Evolutionary conservation across 805 yeast genomes (phyloP).

Genomic region (Candida mattraensis): DNA sequence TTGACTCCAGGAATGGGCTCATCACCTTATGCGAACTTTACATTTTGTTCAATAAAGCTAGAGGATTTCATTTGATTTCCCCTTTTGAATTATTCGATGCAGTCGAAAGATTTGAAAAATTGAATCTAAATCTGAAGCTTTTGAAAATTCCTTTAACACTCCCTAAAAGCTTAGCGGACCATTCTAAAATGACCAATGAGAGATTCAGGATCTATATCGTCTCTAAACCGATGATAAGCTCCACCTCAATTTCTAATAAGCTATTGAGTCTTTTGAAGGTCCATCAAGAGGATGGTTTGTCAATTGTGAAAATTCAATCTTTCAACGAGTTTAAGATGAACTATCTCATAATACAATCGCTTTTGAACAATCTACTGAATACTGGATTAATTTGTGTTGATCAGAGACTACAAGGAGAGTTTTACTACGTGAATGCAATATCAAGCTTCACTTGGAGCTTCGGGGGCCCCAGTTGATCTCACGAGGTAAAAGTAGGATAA

Average conservation of each 20-base stretch:
- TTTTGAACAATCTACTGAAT: conserved; percentile 23
- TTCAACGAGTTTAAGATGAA: conserved; percentile 27
- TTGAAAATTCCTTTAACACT: conserved; percentile 51
- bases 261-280: conserved; percentile 18
- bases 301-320: conserved; percentile 31
- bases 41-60: conserved; percentile 61
- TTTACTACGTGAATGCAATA: conserved; percentile 32
- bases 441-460: conserved; percentile 22
- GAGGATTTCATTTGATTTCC: conserved; percentile 66
- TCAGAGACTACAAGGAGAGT: conserved; percentile 29
- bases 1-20: conserved; percentile 55
- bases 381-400: conserved; percentile 32
- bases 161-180: conserved; percentile 30
- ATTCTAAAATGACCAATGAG: conserved; percentile 24
- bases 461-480: conserved; percentile 6
- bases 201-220: conserved; percentile 27
- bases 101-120: conserved; percentile 50
- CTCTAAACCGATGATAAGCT: conserved; percentile 25
- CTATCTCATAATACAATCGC: conserved; percentile 30
- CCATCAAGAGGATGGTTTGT: conserved; percentile 23
- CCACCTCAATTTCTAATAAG: conserved; percentile 25
- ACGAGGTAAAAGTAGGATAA: conserved; percentile 3
- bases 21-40: conserved; percentile 63
- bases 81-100: conserved; percentile 69
- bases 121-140: conserved; percentile 35